phyloP scores from a whole-genome alignment of 257 asterid genomes.

The Ligustrum vulgare region DNA sequence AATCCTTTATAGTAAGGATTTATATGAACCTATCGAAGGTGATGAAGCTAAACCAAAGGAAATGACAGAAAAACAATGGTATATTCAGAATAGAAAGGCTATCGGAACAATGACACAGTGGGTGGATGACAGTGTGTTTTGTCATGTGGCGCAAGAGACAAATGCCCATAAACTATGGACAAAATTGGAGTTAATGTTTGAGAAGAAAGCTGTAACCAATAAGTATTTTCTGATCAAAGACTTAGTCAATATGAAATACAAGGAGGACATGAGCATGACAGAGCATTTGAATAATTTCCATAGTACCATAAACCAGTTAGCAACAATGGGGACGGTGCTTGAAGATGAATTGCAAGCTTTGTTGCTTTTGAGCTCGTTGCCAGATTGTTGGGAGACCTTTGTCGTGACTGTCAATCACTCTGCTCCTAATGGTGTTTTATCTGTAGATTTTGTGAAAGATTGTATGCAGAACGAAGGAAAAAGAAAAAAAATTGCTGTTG shows the following conservation, averaged over 20 bases:
- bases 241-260: no score
- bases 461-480: background rate
- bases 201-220: no score
- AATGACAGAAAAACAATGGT: background rate
- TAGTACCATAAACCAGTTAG: no score
- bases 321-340: no score
- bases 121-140: background rate
- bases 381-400: background rate
- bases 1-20: background rate
- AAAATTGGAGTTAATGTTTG: no score
- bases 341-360: no score
- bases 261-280: no score
- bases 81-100: background rate
- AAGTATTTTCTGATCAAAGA: no score
- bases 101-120: background rate
- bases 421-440: background rate
- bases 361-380: no score
- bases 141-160: background rate
- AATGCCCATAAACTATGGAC: no score
- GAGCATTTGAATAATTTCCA: no score
- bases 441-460: background rate
- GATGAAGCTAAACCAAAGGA: background rate
- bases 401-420: background rate
- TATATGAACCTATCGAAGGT: background rate
- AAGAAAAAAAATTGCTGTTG: conserved; percentile 26